phyloP scores from a whole-genome alignment of 148 eudicot species.

The Bassia scoparia region DNA sequence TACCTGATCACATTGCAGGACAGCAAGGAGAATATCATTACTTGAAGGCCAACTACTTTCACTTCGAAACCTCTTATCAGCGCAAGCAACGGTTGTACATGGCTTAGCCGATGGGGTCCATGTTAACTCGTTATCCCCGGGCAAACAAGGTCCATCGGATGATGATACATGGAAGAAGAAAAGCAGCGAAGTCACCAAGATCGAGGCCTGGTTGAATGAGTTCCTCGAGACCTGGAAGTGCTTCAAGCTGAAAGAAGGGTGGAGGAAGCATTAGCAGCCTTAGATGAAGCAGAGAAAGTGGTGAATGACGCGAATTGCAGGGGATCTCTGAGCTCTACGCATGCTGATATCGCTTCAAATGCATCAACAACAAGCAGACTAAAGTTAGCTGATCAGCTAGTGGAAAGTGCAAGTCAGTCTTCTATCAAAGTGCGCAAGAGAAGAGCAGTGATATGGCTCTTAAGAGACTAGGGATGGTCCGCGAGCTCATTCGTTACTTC shows the following conservation, averaged over 20 bases:
- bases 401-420: conserved; percentile 65
- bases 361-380: conserved; percentile 54
- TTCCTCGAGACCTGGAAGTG: conserved; percentile 66
- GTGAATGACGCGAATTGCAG: conserved; percentile 38
- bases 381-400: conserved; percentile 65
- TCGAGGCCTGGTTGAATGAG: conserved; percentile 59
- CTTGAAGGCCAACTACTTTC: conserved; percentile 84
- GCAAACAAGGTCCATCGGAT: conserved; percentile 38
- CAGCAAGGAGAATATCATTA: conserved; percentile 85
- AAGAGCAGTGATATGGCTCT: conserved; percentile 60
- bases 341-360: conserved; percentile 42
- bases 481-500: conserved; percentile 65
- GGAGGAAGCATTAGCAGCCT: conserved; percentile 57
- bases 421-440: conserved; percentile 74
- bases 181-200: conserved; percentile 44
- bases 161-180: conserved; percentile 31
- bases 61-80: conserved; percentile 63
- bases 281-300: conserved; percentile 63
- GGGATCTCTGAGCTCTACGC: conserved; percentile 33
- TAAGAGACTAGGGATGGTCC: conserved; percentile 79
- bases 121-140: conserved; percentile 45
- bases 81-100: conserved; percentile 67
- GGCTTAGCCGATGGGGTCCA: conserved; percentile 74
- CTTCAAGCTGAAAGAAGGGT: conserved; percentile 76
- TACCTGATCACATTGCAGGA: conserved; percentile 42